A percentile compares a stretch with the other conserved stretches of the same genome.
Conservation (phyloP, 164 flowering plant genomes). For the Houttuynia cordata region DNA sequence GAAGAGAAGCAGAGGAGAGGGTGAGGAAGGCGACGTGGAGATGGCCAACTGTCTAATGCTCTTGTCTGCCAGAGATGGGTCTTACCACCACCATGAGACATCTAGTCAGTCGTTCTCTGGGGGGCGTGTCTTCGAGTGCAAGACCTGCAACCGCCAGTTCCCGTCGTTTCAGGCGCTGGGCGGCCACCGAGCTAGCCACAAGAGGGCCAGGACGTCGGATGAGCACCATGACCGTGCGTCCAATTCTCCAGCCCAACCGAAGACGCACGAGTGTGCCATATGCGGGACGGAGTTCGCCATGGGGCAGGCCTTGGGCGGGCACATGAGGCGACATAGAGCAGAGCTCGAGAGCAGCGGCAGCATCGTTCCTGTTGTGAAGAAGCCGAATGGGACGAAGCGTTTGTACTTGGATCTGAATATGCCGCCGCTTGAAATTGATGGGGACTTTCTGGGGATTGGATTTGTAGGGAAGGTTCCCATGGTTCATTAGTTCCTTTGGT, state of each 20-base stretch:
- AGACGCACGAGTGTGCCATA: conserved; percentile 60
- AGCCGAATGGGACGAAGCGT: conserved; percentile 3
- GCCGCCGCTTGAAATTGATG: conserved; percentile 23
- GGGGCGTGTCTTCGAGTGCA: conserved; percentile 64
- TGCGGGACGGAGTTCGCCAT: conserved; percentile 60
- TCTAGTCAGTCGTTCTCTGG: not conserved
- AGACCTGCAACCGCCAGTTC: conserved; percentile 67
- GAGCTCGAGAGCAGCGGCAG: conserved; percentile 2
- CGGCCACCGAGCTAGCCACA: conserved; percentile 87
- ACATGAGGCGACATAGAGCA: conserved; percentile 57
- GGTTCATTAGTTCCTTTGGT: conserved; percentile 1
- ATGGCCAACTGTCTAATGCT: conserved; percentile 53
- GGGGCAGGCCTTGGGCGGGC: conserved; percentile 76
- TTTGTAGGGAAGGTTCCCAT: conserved; percentile 1
- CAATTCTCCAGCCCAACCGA: conserved; percentile 14
- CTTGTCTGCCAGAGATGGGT: conserved; percentile 22
- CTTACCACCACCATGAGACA: not conserved
- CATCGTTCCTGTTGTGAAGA: conserved; percentile 15
- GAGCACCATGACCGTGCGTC: not conserved
- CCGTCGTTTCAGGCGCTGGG: conserved; percentile 85
- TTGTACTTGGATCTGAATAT: conserved; percentile 52
- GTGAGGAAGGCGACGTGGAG: conserved; percentile 18
- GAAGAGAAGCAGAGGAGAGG: conserved; percentile 22
- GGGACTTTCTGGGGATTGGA: not conserved
- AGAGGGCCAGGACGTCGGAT: conserved; percentile 37